Evolutionary conservation across 139 green algal genomes (phyloP).

Genomic region (Spirogloea muscicola): DNA sequence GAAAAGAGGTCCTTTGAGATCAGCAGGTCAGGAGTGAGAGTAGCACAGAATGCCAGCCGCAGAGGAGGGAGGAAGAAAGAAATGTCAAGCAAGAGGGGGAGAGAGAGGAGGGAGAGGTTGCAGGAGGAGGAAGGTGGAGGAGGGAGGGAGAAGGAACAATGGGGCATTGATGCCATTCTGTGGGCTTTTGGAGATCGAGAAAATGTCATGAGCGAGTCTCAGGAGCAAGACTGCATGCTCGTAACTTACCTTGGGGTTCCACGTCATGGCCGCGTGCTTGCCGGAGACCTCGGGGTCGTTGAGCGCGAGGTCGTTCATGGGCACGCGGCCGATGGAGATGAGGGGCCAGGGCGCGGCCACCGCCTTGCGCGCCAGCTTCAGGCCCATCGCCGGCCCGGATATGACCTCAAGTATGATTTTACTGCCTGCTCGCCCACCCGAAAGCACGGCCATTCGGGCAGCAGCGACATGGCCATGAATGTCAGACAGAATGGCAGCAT

Average conservation of each 20-base stretch:
- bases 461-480: too few relatives aligned
- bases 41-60: too few relatives aligned
- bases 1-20: too few relatives aligned
- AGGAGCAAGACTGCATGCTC: conserved; percentile 4
- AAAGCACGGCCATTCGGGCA: too few relatives aligned
- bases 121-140: neutral
- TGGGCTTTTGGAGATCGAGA: too few relatives aligned
- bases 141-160: neutral
- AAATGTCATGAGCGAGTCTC: neutral
- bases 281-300: conserved; percentile 32
- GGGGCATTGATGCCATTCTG: neutral
- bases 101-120: neutral
- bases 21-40: too few relatives aligned
- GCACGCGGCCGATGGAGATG: conserved; percentile 26
- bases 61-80: too few relatives aligned
- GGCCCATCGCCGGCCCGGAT: conserved; percentile 7
- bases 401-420: conserved; percentile 18
- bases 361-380: neutral
- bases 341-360: conserved; percentile 12
- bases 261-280: conserved; percentile 26
- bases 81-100: neutral
- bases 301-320: conserved; percentile 18
- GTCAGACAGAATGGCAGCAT: too few relatives aligned
- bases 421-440: too few relatives aligned
- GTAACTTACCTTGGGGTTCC: conserved; percentile 27